Base-by-base conservation (phyloP, 2,329 filamentous ascomycete species). In the Pochonia chlamydosporia region DNA sequence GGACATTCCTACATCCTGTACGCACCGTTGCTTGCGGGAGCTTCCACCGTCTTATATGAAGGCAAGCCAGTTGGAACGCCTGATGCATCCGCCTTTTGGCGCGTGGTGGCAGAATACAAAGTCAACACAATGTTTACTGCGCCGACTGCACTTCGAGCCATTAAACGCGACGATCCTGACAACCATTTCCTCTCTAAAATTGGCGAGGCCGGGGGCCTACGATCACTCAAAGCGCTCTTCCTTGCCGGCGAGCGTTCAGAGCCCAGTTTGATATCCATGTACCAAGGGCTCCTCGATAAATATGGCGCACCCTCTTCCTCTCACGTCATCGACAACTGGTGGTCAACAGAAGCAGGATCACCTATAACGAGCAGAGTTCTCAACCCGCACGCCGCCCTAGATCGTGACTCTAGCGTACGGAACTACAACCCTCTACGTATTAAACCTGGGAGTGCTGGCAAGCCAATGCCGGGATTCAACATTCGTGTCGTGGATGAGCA, bases 31-130 rank as follows among this genome's bases (percentile, higher is more conserved):
- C 78, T 96, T 2, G 81, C 85, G 1, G 91, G 91, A 5, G 90
- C 91, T 2, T 84, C 90, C 1, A 95, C 89, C 0, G 80, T 96
- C 1, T 73, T 96, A 0, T 96, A 90, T 63, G 91, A 96, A 68
- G 92, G 91, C n/a, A 96, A 96, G 56, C 91, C 91, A 0, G 75
- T 96, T 11, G 90, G 90, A 4, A 96, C 90, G 0, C 91, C 91
- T 0, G 84, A 96, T 57, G 87, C 89, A 1, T 85, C 88, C 5
- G 85, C 86, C 0, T 93, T 96, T 63, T 97, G 91, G 91, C 77
- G 90, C 2, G 81, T 96, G 16, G 67, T 95, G 4, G 84, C 90
- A 54, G 87, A 95, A 57, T 85, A 96, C 71, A 84, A 84, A 58
- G 89, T 95, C 46, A 95, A 88, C 51, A 79, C 81, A 5, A 73